Evolutionary conservation across 176 grass and related monocot species (phyloP), one percentile per base, ranked within the genome.

Genomic region (Eremochloa ophiuroides): DNA sequence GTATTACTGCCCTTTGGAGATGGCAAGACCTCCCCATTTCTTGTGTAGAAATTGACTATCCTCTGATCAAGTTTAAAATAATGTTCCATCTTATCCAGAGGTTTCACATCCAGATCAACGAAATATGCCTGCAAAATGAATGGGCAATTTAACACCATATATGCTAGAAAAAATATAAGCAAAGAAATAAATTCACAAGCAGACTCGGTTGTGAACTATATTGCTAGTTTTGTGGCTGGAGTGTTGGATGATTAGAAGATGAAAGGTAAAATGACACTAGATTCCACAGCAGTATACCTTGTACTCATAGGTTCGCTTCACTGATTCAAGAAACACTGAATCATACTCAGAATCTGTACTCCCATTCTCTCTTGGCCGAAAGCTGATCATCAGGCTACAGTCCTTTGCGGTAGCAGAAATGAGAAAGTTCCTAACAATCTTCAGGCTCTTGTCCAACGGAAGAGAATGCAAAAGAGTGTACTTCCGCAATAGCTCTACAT

Each of bases 381-480:
- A 95, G 62, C 90, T 88, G 55, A 98, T 84, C 90, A 98, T 95
- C 73, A 98, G 51, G 83, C 95, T 95, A 84, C 95, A 98, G 58
- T 98, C 92, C 75, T 98, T 98, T 42, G 84, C 86, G 5, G 95
- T 98, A 55, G 86, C 84, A 73, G 95, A 86, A 75, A 95, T 89
- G 42, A 98, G 87, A 14, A 91, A 98, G 40, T 95, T 81, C 80
- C 90, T 89, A 14, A 89, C 79, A 74, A 98, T 87, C 84, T 95
- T 89, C 69, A 78, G 74, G 74, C 84, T 95, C 64, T 77, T 84
- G 33, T 95, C 85, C 43, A 88, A 39, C 5, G 95, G 50, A 75
- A 93, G 80, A 87, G 90, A 86, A 89, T 98, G 92, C 68, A 98
- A 77, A n/a, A 47, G 42, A 40, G 82, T 40, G 84, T 86, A 93